Evolutionary conservation across 2,329 filamentous ascomycete species (phyloP), one percentile per base, ranked within the genome.

Genomic region (Penicillium concentricum): DNA sequence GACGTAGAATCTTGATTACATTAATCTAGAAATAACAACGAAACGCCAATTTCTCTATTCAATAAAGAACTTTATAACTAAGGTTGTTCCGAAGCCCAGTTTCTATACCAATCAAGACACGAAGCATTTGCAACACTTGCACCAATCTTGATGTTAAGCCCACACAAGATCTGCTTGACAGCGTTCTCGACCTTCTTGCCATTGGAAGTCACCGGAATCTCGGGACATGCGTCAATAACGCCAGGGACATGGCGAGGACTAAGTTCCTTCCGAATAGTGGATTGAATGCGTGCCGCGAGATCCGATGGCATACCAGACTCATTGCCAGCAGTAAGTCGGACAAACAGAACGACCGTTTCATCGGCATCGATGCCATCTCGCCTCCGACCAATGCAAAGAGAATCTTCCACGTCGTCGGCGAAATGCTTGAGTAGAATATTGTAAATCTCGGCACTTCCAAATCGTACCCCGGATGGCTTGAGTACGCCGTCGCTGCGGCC

Each of bases 131-230:
- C 91, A n/a, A 97, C 92, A 68, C 91, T 95, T 0, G 92, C 92
- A 47, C 91, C 92, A 0, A 91, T 94, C 79, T 92, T 92, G 62
- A 97, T 86, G 51, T 90, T 85, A 74, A 92, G 79, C 0, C 92
- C 93, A 28, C 91, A 96, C 1, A 99, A 78, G 43, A 97, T 97
- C 76, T 97, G 92, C 80, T 97, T 97, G 6, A 97, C 93, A 0
- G 91, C 91, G 46, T 95, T 92, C 74, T 99, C 93, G 58, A 99
- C 91, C 86, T 97, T 99, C 80, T 99, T 99, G 51, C 93, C 93
- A 69, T 99, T 99, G 2, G 87, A 87, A 16, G 94, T 97, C 64
- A 92, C 87, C 0, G 93, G 94, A 18, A 99, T 94, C 37, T 93
- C 92, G 0, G 87, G 86, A 60, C 89, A 92, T 71, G 90, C 87